Evolutionary conservation across 2,329 filamentous ascomycete genomes (phyloP).

Genomic region (Cladophialophora chaetospira): DNA sequence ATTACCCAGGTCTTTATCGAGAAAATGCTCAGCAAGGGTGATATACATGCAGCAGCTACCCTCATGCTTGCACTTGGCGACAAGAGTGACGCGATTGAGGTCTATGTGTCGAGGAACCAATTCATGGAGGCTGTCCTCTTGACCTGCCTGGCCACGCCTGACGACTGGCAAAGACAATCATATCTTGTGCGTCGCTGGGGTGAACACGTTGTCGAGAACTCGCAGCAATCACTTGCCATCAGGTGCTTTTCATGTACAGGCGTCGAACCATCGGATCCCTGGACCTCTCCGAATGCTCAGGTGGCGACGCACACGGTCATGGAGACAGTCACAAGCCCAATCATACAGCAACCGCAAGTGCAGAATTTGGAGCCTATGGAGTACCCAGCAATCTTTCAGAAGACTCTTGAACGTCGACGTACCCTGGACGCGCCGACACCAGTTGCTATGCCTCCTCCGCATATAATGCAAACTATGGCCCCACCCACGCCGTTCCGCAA

Average conservation of each 20-base stretch:
- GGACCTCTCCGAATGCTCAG: conserved; percentile 80
- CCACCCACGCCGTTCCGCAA: conserved; percentile 33
- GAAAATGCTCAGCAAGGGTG: conserved; percentile 82
- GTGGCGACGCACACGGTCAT: conserved; percentile 40
- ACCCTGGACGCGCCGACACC: conserved; percentile 57
- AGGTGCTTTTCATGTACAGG: conserved; percentile 91
- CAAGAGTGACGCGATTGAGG: conserved; percentile 90
- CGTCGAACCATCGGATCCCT: conserved; percentile 79
- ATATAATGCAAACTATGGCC: conserved; percentile 18
- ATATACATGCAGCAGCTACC: conserved; percentile 87
- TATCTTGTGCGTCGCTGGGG: conserved; percentile 93
- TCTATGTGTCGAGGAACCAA: conserved; percentile 87
- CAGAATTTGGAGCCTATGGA: conserved; percentile 46
- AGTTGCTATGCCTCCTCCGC: conserved; percentile 42
- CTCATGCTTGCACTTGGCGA: conserved; percentile 93
- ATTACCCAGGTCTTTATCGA: conserved; percentile 89
- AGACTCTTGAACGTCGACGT: conserved; percentile 29
- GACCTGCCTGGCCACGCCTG: conserved; percentile 77
- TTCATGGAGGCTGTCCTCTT: conserved; percentile 93
- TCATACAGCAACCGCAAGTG: conserved; percentile 45
- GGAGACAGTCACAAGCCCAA: conserved; percentile 11
- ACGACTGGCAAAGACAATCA: conserved; percentile 88
- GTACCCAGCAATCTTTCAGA: conserved; percentile 28
- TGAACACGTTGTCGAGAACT: conserved; percentile 82
- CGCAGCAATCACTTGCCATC: conserved; percentile 86